A percentile compares a stretch with the other conserved stretches of the same genome.
Evolutionary conservation across 2,329 filamentous ascomycete species (phyloP).

Genomic region (Cladosporium sp.): DNA sequence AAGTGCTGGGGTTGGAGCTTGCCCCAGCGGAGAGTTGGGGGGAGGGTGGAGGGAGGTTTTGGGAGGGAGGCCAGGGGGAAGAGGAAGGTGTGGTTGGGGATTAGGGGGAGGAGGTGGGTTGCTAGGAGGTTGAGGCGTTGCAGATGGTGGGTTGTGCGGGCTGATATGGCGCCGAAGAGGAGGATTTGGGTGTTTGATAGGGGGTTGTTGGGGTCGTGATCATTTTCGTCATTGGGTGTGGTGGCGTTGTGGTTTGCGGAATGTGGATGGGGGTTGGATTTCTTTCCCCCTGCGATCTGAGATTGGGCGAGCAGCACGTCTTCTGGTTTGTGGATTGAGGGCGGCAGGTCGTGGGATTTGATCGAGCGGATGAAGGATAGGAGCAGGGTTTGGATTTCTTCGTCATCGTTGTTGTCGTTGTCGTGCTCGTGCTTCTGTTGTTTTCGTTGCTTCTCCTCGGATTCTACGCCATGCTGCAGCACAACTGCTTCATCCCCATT

Average conservation of each 20-base stretch:
- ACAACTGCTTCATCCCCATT: no score
- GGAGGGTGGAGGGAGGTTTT: conserved; percentile 29
- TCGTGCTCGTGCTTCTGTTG: not conserved
- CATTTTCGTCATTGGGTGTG: conserved; percentile 18
- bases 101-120: conserved; percentile 8
- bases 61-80: conserved; percentile 20
- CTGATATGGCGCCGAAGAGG: conserved; percentile 30
- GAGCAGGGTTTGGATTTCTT: conserved; percentile 14
- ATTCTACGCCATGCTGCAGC: no score
- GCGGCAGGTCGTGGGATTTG: conserved; percentile 4
- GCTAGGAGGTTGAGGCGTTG: conserved; percentile 20
- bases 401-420: not conserved
- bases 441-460: no score
- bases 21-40: conserved; percentile 53
- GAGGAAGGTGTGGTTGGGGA: conserved; percentile 25
- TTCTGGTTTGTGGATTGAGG: conserved; percentile 5
- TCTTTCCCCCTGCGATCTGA: not conserved
- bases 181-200: no score
- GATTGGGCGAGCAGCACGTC: conserved; percentile 2
- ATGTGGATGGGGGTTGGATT: conserved; percentile 11
- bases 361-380: conserved; percentile 15
- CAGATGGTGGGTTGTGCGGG: conserved; percentile 20
- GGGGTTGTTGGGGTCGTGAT: conserved; percentile 18
- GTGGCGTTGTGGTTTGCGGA: not conserved
- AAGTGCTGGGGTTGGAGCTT: conserved; percentile 50